Conservation (phyloP, 2,329 filamentous ascomycete genomes). For the Xylaria sp. region DNA sequence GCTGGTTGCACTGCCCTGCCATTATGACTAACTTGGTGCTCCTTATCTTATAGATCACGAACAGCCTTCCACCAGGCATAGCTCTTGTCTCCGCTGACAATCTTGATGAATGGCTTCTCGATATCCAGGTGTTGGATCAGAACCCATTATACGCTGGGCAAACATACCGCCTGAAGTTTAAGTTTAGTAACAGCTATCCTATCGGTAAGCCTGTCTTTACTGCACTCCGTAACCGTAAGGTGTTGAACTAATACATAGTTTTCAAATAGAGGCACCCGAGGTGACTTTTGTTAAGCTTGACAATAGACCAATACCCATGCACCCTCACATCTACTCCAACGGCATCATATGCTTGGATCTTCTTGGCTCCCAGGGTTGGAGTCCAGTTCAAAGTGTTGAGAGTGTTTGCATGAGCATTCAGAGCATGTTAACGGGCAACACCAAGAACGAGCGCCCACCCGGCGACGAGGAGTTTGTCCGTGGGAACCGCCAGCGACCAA, state of each 20-base stretch:
- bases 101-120: conserved; percentile 90
- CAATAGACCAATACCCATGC: conserved; percentile 82
- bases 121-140: conserved; percentile 87
- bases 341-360: conserved; percentile 98
- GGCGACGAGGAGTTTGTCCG: conserved; percentile 92
- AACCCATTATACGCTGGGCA: conserved; percentile 89
- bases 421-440: conserved; percentile 97
- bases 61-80: conserved; percentile 75
- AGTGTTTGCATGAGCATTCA: conserved; percentile 97
- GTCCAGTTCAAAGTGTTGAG: conserved; percentile 95
- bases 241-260: conserved; percentile 30
- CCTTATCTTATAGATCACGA: conserved; percentile 60
- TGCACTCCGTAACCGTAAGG: not conserved
- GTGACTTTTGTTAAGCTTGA: conserved; percentile 82
- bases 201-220: conserved; percentile 71
- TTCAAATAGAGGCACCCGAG: conserved; percentile 83
- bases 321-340: conserved; percentile 98
- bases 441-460: conserved; percentile 87
- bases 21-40: conserved; percentile 14
- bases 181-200: conserved; percentile 84
- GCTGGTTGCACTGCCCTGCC: conserved; percentile 8
- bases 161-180: conserved; percentile 86
- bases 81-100: conserved; percentile 82
- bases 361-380: conserved; percentile 89
- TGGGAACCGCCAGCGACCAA: conserved; percentile 80